A percentile compares a stretch with the other conserved stretches of the same genome.
Evolutionary conservation across 257 asterid species (phyloP).

Genomic region (Lavandula angustifolia): DNA sequence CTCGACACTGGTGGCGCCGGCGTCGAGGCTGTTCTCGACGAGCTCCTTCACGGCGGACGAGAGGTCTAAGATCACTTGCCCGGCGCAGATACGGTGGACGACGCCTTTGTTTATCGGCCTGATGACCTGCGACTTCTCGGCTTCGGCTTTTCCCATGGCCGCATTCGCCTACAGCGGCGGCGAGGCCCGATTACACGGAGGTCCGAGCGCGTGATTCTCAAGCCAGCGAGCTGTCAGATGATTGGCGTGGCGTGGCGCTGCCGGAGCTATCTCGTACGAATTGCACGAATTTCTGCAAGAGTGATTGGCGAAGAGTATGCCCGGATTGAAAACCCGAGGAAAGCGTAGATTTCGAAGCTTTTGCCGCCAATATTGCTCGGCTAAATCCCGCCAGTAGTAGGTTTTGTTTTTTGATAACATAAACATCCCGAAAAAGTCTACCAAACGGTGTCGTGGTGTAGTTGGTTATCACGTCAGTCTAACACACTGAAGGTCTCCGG

Average conservation of each 20-base stretch:
- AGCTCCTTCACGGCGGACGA: conserved; percentile 97
- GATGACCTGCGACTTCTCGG: conserved; percentile 39
- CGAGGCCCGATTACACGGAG: conserved; percentile 13
- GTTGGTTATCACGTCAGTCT: conserved; percentile 99
- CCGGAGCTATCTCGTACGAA: conserved; percentile 13
- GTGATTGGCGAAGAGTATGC: neutral
- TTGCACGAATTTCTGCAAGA: neutral
- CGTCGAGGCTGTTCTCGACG: conserved; percentile 98
- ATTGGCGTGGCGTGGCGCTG: neutral
- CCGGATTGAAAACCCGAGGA: conserved; percentile 33
- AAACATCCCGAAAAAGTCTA: no score
- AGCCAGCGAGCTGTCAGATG: conserved; percentile 16
- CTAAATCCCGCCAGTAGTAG: conserved; percentile 24
- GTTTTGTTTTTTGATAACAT: neutral
- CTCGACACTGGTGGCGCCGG: conserved; percentile 90
- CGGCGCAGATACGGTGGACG: conserved; percentile 84
- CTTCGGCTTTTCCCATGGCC: conserved; percentile 48
- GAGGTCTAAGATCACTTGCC: conserved; percentile 90
- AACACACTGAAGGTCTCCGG: conserved; percentile 97
- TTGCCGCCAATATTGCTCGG: conserved; percentile 44
- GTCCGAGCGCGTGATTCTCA: neutral
- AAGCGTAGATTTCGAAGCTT: conserved; percentile 28
- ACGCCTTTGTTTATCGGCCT: conserved; percentile 68
- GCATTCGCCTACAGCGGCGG: conserved; percentile 15
- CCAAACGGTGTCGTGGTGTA: conserved; percentile 64